These are phyloP conservation scores for Kodamaea laetipori DNA, from an alignment of 805 yeast genomes.

Conservation along the genomic window DNA sequence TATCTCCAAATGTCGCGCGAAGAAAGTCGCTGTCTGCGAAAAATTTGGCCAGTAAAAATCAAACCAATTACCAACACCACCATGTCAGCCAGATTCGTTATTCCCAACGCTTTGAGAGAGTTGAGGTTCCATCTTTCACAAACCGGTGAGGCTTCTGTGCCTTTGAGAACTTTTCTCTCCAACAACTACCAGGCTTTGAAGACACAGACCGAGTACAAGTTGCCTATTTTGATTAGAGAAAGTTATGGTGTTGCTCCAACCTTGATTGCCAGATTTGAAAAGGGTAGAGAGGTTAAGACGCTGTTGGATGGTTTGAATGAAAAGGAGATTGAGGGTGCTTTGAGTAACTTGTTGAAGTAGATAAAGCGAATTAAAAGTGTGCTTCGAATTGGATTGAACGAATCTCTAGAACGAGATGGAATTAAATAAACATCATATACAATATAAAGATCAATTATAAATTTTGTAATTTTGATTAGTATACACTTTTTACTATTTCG, in stretches of 20 bases:
- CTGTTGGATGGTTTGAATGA: conserved; percentile 51
- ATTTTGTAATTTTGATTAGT: too few relatives aligned
- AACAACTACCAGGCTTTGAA: conserved; percentile 66
- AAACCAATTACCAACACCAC: conserved; percentile 12
- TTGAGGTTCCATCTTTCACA: conserved; percentile 81
- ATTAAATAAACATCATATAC: not conserved
- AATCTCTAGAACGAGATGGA: not conserved
- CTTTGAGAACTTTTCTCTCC: conserved; percentile 64
- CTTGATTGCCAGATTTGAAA: conserved; percentile 70
- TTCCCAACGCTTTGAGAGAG: conserved; percentile 68
- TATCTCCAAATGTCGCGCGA: conserved; percentile 4
- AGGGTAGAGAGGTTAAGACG: conserved; percentile 52
- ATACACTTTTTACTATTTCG: too few relatives aligned
- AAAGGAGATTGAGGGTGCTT: conserved; percentile 44
- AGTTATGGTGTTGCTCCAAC: conserved; percentile 71
- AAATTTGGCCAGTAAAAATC: conserved; percentile 16
- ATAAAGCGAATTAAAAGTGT: not conserved
- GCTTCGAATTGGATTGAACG: conserved; percentile 1
- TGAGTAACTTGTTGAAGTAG: conserved; percentile 40
- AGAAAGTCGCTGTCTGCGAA: not conserved
- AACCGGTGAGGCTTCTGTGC: conserved; percentile 69
- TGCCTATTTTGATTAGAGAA: conserved; percentile 81
- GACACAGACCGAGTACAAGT: conserved; percentile 54
- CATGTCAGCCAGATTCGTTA: conserved; percentile 43
- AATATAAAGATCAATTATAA: not conserved